Conservation (phyloP, 2,329 filamentous ascomycete species). For the Macrophomina phaseolina region DNA sequence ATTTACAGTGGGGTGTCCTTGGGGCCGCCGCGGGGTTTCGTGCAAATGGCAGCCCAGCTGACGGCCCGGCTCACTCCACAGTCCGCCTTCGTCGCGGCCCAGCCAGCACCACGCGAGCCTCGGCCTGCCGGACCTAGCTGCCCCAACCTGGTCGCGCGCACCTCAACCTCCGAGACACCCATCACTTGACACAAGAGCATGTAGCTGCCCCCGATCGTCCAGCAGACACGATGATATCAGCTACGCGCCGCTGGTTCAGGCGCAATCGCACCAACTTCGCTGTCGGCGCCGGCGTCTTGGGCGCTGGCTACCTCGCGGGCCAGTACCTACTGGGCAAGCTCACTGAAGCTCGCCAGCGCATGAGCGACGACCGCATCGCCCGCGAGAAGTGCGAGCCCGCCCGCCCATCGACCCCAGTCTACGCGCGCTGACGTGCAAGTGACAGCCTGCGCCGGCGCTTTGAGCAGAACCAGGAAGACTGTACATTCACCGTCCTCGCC, state of each 20-base stretch:
- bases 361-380: conserved; percentile 93
- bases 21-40: conserved; percentile 19
- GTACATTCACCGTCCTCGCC: conserved; percentile 96
- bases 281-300: conserved; percentile 84
- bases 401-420: neutral
- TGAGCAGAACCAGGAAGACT: conserved; percentile 98
- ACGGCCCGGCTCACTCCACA: conserved; percentile 23
- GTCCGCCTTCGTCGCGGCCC: neutral
- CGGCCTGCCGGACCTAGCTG: neutral
- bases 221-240: conserved; percentile 61
- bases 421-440: conserved; percentile 28
- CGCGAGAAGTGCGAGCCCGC: conserved; percentile 81
- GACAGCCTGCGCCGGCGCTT: conserved; percentile 88
- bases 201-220: conserved; percentile 17
- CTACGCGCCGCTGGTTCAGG: conserved; percentile 87
- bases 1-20: conserved; percentile 25
- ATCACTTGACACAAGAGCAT: conserved; percentile 26
- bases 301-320: conserved; percentile 87
- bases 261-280: conserved; percentile 90
- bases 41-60: conserved; percentile 18
- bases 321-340: conserved; percentile 94
- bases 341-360: conserved; percentile 90
- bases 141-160: conserved; percentile 13
- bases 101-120: conserved; percentile 3
- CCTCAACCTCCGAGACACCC: conserved; percentile 21